Base-by-base conservation (phyloP, 2,329 filamentous ascomycete genomes). In the Biscogniauxia sp. region DNA sequence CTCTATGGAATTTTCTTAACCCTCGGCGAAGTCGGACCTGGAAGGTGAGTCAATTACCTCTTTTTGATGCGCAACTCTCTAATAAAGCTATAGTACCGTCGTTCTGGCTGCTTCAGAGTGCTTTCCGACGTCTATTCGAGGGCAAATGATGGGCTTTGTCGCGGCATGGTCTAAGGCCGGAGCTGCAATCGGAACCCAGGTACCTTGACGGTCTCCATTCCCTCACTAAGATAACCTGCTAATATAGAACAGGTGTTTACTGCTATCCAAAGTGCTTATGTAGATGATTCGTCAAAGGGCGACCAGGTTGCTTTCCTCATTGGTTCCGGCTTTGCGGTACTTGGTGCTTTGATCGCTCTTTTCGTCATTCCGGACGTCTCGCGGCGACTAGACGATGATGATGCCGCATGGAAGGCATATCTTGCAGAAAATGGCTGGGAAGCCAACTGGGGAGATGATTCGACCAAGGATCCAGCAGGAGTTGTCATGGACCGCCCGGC, bases 221-320 rank as follows among this genome's bases (percentile, higher is more conserved):
- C n/a, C 28, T 13, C 28, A 32, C 28, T 5, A 13, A 13, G 2
- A 26, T 2, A 8, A 17, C 13, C 7, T 25, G 7, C 23, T 37
- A 26, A 53, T 54, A 51, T 2, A 8, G 11, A 11, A 51, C 19
- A 62, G 57, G 79, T 81, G 2, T 84, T 84, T 59, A 80, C 76
- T 0, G 78, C 80, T 0, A 84, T 85, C 52, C 77, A 82, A 32
- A 74, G 78, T 56, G 75, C 76, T 1, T 82, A 75, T 58, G 57
- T 74, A 25, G 65, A 73, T 15, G 72, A 78, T 25, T 70, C 74
- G 0, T 68, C 75, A 9, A 78, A 80, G 63, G 81, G 81, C 0
- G 74, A 82, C 51, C 80, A 82, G 58, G 79, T 75, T 0, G 78
- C 78, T 0, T 84, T 84, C 61, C 70, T 84, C 19, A 81, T 84